Evolutionary conservation across 139 green algal genomes (phyloP), one percentile per base, ranked within the genome.

Genomic region (Chlamydomonas eustigma): DNA sequence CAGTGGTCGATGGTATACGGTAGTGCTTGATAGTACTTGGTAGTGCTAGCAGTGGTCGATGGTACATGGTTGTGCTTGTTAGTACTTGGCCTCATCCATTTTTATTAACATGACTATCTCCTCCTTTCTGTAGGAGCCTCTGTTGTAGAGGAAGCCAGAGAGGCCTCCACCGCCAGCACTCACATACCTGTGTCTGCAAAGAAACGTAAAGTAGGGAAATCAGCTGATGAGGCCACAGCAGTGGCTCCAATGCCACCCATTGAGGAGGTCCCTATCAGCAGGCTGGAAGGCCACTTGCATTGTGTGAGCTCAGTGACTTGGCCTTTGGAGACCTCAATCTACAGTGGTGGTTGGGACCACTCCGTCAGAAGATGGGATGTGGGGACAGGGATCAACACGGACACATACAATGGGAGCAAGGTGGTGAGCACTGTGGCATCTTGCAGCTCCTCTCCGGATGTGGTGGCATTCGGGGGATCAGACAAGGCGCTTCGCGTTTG

Each of bases 401-500:
- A 94, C 35, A 91, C 86, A 0, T 85, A 92, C 65, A 88, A 89
- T 52, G 84, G 84, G 67, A 89, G 80, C 78, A 94, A 95, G 76
- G 90, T 87, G 0, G 76, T 96, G 4, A 84, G 88, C 70, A 81
- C 73, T n/a, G 75, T 95, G 31, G 84, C 85, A 2, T 79, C 79
- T 2, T 69, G 80, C 80, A 31, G 36, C 35, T 5, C 34, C 69
- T 25, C 69, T 4, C 33, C 37, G 22, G 12, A 37, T 38, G 4
- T 64, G 4, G 80, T 95, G 3, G 92, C 90, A 0, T 92, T 95
- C 77, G 93, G 87, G 0, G 88, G 91, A 37, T 76, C 85, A 4
- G 92, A 95, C 67, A 58, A 68, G 1, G 76, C 83, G 1, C 74
- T 97, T 44, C 84, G 89, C 0, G 39, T 97, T 25, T 97, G 93